Percentiles rank a stretch among this genome's conserved stretches.
phyloP scores from a whole-genome alignment of 2,329 filamentous ascomycete species.

The Colletotrichum sansevieriae region DNA sequence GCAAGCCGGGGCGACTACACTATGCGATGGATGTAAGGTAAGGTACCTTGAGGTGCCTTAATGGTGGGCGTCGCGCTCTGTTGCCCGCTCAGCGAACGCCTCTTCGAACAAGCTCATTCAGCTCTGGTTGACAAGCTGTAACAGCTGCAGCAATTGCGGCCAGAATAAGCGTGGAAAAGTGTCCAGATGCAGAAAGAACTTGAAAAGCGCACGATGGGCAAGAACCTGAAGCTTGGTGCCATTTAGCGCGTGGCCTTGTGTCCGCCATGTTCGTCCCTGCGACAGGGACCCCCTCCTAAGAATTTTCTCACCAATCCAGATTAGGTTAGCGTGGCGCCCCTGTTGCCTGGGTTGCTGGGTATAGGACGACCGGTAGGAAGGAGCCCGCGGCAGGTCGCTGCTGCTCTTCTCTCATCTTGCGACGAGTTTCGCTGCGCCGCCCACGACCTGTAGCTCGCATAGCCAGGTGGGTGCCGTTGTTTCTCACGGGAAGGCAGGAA shows the following conservation, averaged over 20 bases:
- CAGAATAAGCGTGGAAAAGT: neutral
- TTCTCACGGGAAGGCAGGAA: slow-evolving; percentile 14
- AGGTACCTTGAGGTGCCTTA: no score
- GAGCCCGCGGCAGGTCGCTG: slow-evolving; percentile 14
- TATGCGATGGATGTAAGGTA: no score
- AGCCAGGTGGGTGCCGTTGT: slow-evolving; percentile 29
- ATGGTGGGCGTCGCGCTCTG: neutral
- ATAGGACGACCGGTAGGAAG: neutral
- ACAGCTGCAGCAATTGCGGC: slow-evolving; percentile 1
- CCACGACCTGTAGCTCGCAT: slow-evolving; percentile 4
- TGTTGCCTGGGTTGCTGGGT: slow-evolving; percentile 34
- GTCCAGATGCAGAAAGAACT: slow-evolving; percentile 9
- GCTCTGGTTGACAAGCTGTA: neutral
- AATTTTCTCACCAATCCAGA: slow-evolving; percentile 17
- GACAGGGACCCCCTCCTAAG: slow-evolving; percentile 30
- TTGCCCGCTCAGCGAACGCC: slow-evolving; percentile 14
- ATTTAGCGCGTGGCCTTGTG: slow-evolving; percentile 28
- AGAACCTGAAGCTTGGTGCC: slow-evolving; percentile 36
- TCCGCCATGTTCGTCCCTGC: slow-evolving; percentile 33
- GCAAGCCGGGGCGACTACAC: neutral
- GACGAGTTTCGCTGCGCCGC: slow-evolving; percentile 25
- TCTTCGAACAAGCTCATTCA: slow-evolving; percentile 1
- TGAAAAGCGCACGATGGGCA: neutral
- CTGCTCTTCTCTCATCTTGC: slow-evolving; percentile 27
- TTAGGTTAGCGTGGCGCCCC: slow-evolving; percentile 10